Conservation (phyloP, 2,329 filamentous ascomycete genomes). For the Diaporthe citri region DNA sequence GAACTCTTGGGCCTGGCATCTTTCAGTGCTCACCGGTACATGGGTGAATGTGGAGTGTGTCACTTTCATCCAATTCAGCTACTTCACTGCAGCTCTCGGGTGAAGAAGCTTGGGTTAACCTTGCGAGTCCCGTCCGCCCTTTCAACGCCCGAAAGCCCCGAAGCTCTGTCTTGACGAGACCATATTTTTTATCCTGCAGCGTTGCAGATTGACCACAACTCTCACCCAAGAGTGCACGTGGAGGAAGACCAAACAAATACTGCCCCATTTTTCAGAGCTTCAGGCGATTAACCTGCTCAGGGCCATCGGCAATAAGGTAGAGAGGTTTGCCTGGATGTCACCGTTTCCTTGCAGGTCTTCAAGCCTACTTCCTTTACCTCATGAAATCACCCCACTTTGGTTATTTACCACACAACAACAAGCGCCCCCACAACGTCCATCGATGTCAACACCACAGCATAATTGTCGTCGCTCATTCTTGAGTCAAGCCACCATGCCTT, state of each 20-base stretch:
- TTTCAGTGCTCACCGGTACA: not conserved
- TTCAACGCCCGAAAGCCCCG: no score
- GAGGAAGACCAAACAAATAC: not conserved
- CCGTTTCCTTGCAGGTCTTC: no score
- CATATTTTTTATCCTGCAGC: not conserved
- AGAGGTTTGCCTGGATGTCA: not conserved
- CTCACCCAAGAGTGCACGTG: no score
- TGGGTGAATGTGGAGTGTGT: not conserved
- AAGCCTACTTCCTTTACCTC: not conserved
- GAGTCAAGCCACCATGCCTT: conserved; percentile 10
- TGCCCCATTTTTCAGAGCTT: not conserved
- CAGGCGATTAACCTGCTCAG: no score
- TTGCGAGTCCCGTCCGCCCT: not conserved
- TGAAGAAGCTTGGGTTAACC: no score
- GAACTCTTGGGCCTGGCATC: not conserved
- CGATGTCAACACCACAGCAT: not conserved
- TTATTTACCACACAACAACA: not conserved
- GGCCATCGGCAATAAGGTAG: no score
- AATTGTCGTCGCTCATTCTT: not conserved
- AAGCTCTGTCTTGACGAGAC: no score
- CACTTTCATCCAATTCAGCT: not conserved
- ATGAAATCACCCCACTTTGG: not conserved
- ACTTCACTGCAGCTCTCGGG: not conserved
- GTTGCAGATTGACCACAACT: no score
- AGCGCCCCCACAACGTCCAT: not conserved